A percentile compares a stretch with the other conserved stretches of the same genome.
Conservation (phyloP, 2,329 filamentous ascomycete species). For the Beauveria sp. region DNA sequence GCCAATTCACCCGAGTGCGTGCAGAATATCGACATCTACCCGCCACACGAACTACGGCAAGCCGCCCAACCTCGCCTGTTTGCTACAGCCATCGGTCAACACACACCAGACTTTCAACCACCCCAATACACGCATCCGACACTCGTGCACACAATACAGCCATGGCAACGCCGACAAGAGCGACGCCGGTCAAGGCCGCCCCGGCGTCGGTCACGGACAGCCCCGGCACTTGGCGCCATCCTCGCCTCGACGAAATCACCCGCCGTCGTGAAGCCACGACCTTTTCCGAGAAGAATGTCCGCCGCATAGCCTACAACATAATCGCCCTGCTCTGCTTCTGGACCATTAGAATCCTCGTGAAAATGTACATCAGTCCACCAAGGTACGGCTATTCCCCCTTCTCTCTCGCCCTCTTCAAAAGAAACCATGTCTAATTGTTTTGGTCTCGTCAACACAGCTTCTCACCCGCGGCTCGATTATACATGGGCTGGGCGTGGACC, state of each 20-base stretch:
- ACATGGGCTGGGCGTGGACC: slow-evolving; percentile 38
- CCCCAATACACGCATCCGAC: neutral
- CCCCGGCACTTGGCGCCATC: slow-evolving; percentile 85
- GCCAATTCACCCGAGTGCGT: neutral
- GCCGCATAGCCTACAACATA: slow-evolving; percentile 61
- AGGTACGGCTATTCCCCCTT: slow-evolving; percentile 27
- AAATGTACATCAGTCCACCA: slow-evolving; percentile 28
- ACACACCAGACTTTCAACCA: slow-evolving; percentile 12
- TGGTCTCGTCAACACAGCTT: slow-evolving; percentile 20
- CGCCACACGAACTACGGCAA: neutral
- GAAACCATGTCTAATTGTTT: neutral
- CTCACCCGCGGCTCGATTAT: slow-evolving; percentile 24
- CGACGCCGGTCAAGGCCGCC: slow-evolving; percentile 35
- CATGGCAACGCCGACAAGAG: slow-evolving; percentile 25
- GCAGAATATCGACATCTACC: neutral
- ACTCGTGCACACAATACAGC: slow-evolving; percentile 4
- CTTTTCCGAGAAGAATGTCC: slow-evolving; percentile 72
- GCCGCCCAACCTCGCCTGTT: neutral
- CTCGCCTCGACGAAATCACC: slow-evolving; percentile 79
- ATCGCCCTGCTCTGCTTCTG: slow-evolving; percentile 36
- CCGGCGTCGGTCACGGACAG: slow-evolving; percentile 37
- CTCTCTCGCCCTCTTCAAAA: neutral
- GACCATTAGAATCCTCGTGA: slow-evolving; percentile 27
- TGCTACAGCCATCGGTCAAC: neutral
- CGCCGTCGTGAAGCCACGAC: slow-evolving; percentile 68